Evolutionary conservation across 2,329 filamentous ascomycete species (phyloP).

Genomic region (Tricladium varicosporioides): DNA sequence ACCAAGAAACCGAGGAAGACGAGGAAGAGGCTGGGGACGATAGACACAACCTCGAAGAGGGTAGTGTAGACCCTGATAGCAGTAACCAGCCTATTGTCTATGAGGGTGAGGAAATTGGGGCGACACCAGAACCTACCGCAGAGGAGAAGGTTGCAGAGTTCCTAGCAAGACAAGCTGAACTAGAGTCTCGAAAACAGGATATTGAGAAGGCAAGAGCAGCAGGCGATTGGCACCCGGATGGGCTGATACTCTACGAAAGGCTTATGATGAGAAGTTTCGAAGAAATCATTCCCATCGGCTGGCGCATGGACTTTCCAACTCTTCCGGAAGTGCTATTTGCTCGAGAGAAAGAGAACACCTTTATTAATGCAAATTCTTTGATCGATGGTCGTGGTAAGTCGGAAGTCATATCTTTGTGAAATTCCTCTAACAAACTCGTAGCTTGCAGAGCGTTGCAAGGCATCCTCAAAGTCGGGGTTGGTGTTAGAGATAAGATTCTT

Average conservation of each 20-base stretch:
- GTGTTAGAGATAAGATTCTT: constrained; percentile 24
- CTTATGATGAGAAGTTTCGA: constrained; percentile 33
- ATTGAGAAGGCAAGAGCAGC: constrained; percentile 25
- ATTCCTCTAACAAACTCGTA: constrained; percentile 9
- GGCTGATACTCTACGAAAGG: constrained; percentile 30
- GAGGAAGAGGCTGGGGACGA: constrained; percentile 4
- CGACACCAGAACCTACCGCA: constrained; percentile 10
- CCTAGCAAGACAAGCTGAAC: constrained; percentile 29
- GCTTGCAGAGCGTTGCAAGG: constrained; percentile 28
- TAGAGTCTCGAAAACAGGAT: constrained; percentile 23
- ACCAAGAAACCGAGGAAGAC: constrained; percentile 12
- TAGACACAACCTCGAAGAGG: not conserved
- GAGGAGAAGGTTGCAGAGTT: constrained; percentile 31
- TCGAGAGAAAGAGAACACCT: constrained; percentile 19
- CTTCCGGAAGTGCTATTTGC: constrained; percentile 31
- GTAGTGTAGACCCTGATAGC: constrained; percentile 9
- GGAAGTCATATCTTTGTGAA: not conserved
- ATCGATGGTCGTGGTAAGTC: constrained; percentile 26
- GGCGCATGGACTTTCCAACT: constrained; percentile 32
- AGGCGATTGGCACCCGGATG: constrained; percentile 32
- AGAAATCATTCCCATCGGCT: constrained; percentile 27
- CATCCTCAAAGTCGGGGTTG: constrained; percentile 29
- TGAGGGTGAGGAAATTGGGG: constrained; percentile 9
- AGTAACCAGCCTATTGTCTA: constrained; percentile 11
- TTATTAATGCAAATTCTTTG: constrained; percentile 29